Percentiles rank a stretch among this genome's conserved stretches.
Evolutionary conservation across 352 stramenopile species (phyloP).

Genomic region (Phytophthora cryptogea): DNA sequence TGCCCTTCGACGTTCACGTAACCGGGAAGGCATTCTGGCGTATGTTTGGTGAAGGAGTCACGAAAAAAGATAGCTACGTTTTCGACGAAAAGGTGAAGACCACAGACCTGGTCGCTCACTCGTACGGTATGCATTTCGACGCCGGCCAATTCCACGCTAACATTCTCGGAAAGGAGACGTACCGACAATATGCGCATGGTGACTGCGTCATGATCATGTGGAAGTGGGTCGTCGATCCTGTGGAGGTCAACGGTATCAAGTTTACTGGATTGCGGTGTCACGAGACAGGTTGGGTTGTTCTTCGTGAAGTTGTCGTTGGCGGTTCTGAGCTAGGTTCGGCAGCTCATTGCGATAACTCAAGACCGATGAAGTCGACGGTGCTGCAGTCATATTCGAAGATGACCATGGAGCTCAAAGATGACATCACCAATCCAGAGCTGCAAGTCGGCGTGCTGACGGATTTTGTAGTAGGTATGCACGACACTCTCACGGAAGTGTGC

Average conservation of each 20-base stretch:
- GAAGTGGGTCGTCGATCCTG: slow-evolving; percentile 48
- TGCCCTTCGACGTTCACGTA: slow-evolving; percentile 40
- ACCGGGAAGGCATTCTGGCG: slow-evolving; percentile 42
- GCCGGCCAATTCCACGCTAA: slow-evolving; percentile 32
- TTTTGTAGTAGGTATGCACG: slow-evolving; percentile 44
- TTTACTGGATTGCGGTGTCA: slow-evolving; percentile 39
- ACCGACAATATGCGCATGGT: slow-evolving; percentile 40
- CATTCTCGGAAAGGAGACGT: slow-evolving; percentile 47
- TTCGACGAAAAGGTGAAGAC: slow-evolving; percentile 27
- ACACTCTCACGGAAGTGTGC: slow-evolving; percentile 34
- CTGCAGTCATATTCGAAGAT: slow-evolving; percentile 60
- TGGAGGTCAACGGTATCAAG: slow-evolving; percentile 38
- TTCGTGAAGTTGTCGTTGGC: slow-evolving; percentile 7
- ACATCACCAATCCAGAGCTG: slow-evolving; percentile 46
- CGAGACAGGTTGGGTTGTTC: slow-evolving; percentile 40
- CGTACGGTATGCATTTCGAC: slow-evolving; percentile 32
- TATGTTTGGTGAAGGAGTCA: slow-evolving; percentile 33
- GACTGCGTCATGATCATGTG: slow-evolving; percentile 47
- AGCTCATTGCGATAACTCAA: neutral
- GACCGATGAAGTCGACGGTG: slow-evolving; percentile 25
- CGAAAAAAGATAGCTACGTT: slow-evolving; percentile 37
- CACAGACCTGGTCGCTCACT: slow-evolving; percentile 27
- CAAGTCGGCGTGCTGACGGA: slow-evolving; percentile 42
- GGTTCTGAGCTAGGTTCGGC: neutral
- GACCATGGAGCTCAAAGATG: slow-evolving; percentile 51